phyloP scores from a whole-genome alignment of 371 early-diverging fungal species.

The Gilbertella persicaria region DNA sequence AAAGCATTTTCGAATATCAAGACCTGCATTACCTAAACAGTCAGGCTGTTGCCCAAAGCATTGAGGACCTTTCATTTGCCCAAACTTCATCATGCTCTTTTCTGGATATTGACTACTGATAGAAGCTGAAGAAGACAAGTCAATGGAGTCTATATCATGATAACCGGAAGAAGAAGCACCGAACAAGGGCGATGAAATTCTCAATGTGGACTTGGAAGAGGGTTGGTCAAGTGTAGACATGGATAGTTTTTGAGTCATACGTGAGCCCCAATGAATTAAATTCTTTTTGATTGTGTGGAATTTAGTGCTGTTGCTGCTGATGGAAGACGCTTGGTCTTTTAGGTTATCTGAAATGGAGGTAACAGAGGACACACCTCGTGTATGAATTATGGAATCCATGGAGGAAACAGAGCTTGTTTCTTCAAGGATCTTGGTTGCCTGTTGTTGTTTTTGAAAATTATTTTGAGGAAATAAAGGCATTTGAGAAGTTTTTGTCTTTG shows the following conservation, averaged over 20 bases:
- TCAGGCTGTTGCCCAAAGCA: slow-evolving; percentile 28
- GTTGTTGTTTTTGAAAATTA: neutral
- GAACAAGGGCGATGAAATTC: slow-evolving; percentile 4
- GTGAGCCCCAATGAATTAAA: neutral
- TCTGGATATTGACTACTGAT: neutral
- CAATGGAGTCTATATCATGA: neutral
- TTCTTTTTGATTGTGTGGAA: neutral
- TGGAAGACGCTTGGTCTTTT: too few relatives aligned
- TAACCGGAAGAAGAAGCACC: neutral
- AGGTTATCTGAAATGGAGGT: too few relatives aligned
- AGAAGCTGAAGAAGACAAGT: neutral
- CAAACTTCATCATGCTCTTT: slow-evolving; percentile 17
- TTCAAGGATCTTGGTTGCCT: neutral
- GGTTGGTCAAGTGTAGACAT: neutral
- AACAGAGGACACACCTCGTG: too few relatives aligned
- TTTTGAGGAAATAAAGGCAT: neutral
- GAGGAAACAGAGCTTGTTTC: neutral
- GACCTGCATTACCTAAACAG: slow-evolving; percentile 29
- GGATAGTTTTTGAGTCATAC: neutral
- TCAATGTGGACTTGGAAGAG: neutral
- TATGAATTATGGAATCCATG: too few relatives aligned
- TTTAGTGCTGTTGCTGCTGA: too few relatives aligned
- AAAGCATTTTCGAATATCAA: slow-evolving; percentile 32
- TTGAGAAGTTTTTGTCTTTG: neutral
- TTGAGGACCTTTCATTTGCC: slow-evolving; percentile 21